phyloP scores from a whole-genome alignment of 2,329 filamentous ascomycete genomes.

The Grosmannia penicillata region DNA sequence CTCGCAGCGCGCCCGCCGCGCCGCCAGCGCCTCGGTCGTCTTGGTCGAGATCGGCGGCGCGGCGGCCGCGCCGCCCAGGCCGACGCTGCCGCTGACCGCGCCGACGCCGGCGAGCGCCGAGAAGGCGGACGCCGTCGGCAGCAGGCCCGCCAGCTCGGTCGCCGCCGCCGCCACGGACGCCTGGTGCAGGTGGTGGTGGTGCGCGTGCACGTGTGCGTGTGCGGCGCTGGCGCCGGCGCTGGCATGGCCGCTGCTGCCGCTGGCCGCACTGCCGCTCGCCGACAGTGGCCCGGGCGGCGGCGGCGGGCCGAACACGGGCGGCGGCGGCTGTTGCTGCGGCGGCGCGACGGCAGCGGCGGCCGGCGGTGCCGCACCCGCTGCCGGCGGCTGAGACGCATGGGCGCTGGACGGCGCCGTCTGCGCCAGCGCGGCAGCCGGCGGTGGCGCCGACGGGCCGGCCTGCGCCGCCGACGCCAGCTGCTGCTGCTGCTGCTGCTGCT shows the following conservation, averaged over 20 bases:
- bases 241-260: too few species aligned
- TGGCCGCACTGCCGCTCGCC: too few species aligned
- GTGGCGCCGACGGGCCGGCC: neutral
- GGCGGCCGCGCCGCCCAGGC: neutral
- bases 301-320: too few species aligned
- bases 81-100: neutral
- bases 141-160: neutral
- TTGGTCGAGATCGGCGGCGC: conserved; percentile 4
- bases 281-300: too few species aligned
- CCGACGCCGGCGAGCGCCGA: neutral
- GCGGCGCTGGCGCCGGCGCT: too few species aligned
- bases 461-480: neutral
- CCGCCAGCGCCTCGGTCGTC: conserved; percentile 7
- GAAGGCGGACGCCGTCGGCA: neutral
- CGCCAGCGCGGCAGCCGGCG: neutral
- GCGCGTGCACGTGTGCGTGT: too few species aligned
- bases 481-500: neutral
- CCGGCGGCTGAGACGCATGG: neutral
- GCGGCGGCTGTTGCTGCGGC: neutral
- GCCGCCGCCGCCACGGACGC: too few species aligned
- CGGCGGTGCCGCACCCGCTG: neutral
- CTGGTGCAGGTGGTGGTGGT: too few species aligned
- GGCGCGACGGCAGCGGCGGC: neutral
- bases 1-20: conserved; percentile 14
- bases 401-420: neutral